These are phyloP conservation scores for Cryptosporidium ubiquitum DNA, from an alignment of 169 alveolate genomes.

Conservation along the genomic window DNA sequence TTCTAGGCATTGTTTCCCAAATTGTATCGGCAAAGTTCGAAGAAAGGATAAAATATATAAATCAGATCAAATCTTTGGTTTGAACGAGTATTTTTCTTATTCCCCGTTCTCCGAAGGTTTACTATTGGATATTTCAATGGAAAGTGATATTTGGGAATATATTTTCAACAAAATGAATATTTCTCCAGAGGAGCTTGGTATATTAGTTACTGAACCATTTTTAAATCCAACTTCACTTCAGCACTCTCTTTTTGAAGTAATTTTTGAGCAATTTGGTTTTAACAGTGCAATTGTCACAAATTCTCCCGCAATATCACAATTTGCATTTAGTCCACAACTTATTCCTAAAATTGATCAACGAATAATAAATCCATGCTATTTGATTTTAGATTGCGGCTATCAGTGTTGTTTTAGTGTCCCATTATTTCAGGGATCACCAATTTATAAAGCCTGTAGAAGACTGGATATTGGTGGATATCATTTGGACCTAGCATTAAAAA, in stretches of 20 bases:
- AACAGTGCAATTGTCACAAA: slow-evolving; percentile 42
- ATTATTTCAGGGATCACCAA: slow-evolving; percentile 50
- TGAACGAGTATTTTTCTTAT: slow-evolving; percentile 55
- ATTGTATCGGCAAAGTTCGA: slow-evolving; percentile 62
- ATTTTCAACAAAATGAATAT: slow-evolving; percentile 47
- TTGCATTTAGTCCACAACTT: slow-evolving; percentile 41
- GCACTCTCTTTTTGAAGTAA: slow-evolving; percentile 47
- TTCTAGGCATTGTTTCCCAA: slow-evolving; percentile 49
- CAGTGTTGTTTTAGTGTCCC: slow-evolving; percentile 69
- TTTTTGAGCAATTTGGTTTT: slow-evolving; percentile 58
- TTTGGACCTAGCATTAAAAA: slow-evolving; percentile 43
- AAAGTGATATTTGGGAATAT: slow-evolving; percentile 54
- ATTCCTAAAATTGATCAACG: slow-evolving; percentile 35
- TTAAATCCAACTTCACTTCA: slow-evolving; percentile 52
- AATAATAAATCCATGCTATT: slow-evolving; percentile 48
- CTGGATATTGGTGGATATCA: slow-evolving; percentile 72
- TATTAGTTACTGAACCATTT: slow-evolving; percentile 68
- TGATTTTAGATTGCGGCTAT: slow-evolving; percentile 66
- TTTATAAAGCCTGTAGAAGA: slow-evolving; percentile 53
- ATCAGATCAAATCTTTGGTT: slow-evolving; percentile 34
- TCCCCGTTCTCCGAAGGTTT: slow-evolving; percentile 67
- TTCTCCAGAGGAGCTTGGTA: slow-evolving; percentile 10
- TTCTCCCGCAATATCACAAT: slow-evolving; percentile 33
- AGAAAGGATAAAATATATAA: slow-evolving; percentile 44
- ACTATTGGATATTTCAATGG: slow-evolving; percentile 35